Conservation (phyloP, 2,329 filamentous ascomycete species). For the Stemphylium vesicarium region DNA sequence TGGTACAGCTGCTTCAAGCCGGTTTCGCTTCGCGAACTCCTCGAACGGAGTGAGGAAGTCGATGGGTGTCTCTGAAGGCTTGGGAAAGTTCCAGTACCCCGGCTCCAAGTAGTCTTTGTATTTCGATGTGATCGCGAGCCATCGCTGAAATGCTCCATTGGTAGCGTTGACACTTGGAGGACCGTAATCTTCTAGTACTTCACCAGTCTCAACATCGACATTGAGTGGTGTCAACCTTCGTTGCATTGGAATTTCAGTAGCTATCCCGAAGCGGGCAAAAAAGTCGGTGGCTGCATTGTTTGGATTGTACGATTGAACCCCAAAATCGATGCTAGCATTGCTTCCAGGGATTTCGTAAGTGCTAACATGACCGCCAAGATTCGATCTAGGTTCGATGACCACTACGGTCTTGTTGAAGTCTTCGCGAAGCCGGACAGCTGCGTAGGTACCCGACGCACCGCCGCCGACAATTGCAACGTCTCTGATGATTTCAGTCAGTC, state of each 20-base stretch:
- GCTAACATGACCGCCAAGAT: constrained; percentile 58
- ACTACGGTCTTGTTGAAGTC: constrained; percentile 49
- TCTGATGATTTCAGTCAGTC: background rate
- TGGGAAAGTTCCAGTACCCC: constrained; percentile 32
- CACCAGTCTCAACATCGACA: constrained; percentile 44
- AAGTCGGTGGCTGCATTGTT: constrained; percentile 52
- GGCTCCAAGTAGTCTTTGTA: constrained; percentile 27
- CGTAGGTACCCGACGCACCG: constrained; percentile 53
- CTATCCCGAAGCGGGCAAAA: constrained; percentile 54
- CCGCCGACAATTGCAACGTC: constrained; percentile 54
- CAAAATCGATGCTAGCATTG: constrained; percentile 45
- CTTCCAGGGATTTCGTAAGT: constrained; percentile 53
- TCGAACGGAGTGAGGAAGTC: constrained; percentile 58
- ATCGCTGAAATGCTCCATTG: constrained; percentile 22
- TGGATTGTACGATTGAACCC: constrained; percentile 52
- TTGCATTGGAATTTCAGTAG: constrained; percentile 6
- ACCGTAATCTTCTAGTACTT: constrained; percentile 19
- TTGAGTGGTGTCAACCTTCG: constrained; percentile 23
- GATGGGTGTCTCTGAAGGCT: constrained; percentile 51
- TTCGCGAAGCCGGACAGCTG: constrained; percentile 53
- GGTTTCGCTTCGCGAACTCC: constrained; percentile 57
- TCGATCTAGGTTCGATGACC: constrained; percentile 49
- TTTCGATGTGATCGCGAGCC: constrained; percentile 25
- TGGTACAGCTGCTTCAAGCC: constrained; percentile 24
- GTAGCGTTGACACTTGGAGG: constrained; percentile 22